Evolutionary conservation across 1,284 basidiomycete genomes (phyloP), one percentile per base, ranked within the genome.

Genomic region (Apiotrichum porosum): DNA sequence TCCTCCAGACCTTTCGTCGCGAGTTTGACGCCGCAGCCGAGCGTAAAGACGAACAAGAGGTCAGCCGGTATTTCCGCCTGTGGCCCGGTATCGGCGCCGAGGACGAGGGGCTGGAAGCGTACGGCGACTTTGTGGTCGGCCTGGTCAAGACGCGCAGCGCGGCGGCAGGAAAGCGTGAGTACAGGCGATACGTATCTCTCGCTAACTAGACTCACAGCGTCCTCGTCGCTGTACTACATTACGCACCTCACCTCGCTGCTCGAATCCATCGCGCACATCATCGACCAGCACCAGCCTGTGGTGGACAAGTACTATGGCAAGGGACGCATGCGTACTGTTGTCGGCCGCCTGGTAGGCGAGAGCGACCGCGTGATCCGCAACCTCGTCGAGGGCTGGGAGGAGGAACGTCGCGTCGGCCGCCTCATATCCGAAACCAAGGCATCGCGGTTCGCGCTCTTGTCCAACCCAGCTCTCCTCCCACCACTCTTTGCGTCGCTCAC

Each of bases 291-390:
- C 68, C 92, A 95, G 63, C 88, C 92, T 1, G 83, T 98, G 1
- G 94, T 99, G 1, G 93, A 97, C 69, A 94, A 94, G 71, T 95
- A 98, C 71, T 98, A 98, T 63, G 95, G 92, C 0, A 62, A 71
- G 5, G 86, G 88, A 1, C 85, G 86, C 64, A 95, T 95, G 92
- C 76, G 78, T 24, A 80, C 76, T 18, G 92, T 98, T 14, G 81
- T 93, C 3, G 77, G 79, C 14, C 79, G 83, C 33, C 76, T 99
- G 6, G 74, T 95, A 31, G 81, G 83, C 46, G 93, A 97, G 69
- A 89, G 88, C 57, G 92, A 97, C 69, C 78, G 83, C 19, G 84
- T 93, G 6, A 84, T 90, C 0, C 80, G 81, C 54, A 79, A 80
- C 34, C 78, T 95, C 3, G 75, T 93, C 12, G 82, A 84, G 47